These are phyloP conservation scores for Blastobotrys malaysiensis DNA, from an alignment of 1,139 yeast genomes.

Conservation along the genomic window DNA sequence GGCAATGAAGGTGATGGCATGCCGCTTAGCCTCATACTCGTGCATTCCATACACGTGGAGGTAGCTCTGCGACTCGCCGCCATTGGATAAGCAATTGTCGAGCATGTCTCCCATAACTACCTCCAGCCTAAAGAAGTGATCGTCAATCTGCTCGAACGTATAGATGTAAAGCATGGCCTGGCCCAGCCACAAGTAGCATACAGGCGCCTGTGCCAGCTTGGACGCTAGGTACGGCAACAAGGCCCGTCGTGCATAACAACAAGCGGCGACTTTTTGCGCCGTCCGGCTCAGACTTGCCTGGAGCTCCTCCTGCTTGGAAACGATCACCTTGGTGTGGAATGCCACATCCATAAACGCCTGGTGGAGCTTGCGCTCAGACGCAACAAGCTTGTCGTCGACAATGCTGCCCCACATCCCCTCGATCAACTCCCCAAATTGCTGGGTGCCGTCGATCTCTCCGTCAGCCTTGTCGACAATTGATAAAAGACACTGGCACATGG, in stretches of 20 bases:
- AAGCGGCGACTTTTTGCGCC: slow-evolving; percentile 31
- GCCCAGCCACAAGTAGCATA: slow-evolving; percentile 47
- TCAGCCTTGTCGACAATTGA: slow-evolving; percentile 2
- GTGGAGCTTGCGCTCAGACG: slow-evolving; percentile 64
- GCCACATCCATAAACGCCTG: slow-evolving; percentile 46
- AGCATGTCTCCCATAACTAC: slow-evolving; percentile 47
- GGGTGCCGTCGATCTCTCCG: not conserved
- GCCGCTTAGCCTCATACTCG: slow-evolving; percentile 54
- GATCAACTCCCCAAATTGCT: not conserved
- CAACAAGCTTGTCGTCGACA: slow-evolving; percentile 55
- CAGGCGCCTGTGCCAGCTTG: slow-evolving; percentile 41
- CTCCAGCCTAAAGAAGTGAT: slow-evolving; percentile 57
- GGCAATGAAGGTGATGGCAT: slow-evolving; percentile 25
- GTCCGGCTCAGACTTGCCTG: slow-evolving; percentile 21
- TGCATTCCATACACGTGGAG: slow-evolving; percentile 49
- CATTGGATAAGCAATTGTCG: slow-evolving; percentile 33
- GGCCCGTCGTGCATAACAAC: slow-evolving; percentile 60
- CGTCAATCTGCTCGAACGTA: slow-evolving; percentile 49
- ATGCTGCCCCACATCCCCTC: slow-evolving; percentile 53
- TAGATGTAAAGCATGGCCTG: slow-evolving; percentile 45
- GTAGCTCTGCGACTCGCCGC: slow-evolving; percentile 40
- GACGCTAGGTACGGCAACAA: slow-evolving; percentile 56
- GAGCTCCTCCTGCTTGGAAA: slow-evolving; percentile 12
- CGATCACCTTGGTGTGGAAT: slow-evolving; percentile 32
- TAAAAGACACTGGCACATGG: slow-evolving; percentile 12